A percentile compares a stretch with the other conserved stretches of the same genome.
phyloP scores from a whole-genome alignment of 768 basidiomycete species.

The Cantharellus anzutake region DNA sequence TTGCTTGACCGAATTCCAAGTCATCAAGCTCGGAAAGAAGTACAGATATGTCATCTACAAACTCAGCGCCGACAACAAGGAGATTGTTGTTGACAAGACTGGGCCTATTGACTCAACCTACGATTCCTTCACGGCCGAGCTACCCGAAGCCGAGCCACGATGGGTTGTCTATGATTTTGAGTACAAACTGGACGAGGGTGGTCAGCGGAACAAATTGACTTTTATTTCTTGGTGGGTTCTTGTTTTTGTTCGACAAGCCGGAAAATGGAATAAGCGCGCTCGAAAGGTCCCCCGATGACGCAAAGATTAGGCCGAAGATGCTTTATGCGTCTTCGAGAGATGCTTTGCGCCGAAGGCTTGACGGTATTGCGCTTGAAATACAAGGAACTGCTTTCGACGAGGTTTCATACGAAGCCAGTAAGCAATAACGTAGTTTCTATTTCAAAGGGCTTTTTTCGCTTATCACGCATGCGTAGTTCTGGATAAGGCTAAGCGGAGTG shows the following conservation, averaged over 20 bases:
- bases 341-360: constrained; percentile 48
- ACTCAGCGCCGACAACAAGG: constrained; percentile 38
- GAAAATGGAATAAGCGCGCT: not conserved
- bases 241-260: not conserved
- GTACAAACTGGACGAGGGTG: constrained; percentile 51
- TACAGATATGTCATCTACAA: constrained; percentile 70
- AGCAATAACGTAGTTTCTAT: constrained; percentile 7
- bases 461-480: too few species aligned
- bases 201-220: constrained; percentile 69
- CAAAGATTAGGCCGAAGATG: constrained; percentile 88
- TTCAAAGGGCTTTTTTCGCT: too few species aligned
- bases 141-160: constrained; percentile 59
- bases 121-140: constrained; percentile 50
- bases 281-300: constrained; percentile 65
- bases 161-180: constrained; percentile 93
- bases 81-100: constrained; percentile 61
- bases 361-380: constrained; percentile 62
- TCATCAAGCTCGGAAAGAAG: constrained; percentile 59
- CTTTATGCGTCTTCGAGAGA: constrained; percentile 76
- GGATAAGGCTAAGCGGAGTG: too few species aligned
- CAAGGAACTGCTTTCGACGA: constrained; percentile 71
- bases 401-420: constrained; percentile 51
- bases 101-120: constrained; percentile 29
- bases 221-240: constrained; percentile 68
- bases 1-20: constrained; percentile 43